Evolutionary conservation across 768 basidiomycete genomes (phyloP).

Genomic region (Phaffia tasmanica): DNA sequence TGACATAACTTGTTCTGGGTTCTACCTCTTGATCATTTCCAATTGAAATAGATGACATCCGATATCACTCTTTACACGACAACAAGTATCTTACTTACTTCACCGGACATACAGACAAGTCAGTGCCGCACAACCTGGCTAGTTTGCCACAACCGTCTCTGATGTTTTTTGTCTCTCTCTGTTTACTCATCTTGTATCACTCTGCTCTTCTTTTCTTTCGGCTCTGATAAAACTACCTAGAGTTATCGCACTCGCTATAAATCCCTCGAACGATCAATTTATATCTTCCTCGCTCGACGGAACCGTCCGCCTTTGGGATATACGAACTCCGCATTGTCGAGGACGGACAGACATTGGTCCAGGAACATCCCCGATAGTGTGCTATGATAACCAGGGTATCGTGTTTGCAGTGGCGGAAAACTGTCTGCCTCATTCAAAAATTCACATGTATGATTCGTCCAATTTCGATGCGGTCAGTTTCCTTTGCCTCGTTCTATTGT

Average conservation of each 20-base stretch:
- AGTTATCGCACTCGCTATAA: conserved; percentile 81
- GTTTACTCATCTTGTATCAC: not conserved
- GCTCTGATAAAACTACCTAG: conserved; percentile 32
- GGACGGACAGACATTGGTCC: conserved; percentile 30
- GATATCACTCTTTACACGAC: conserved; percentile 90
- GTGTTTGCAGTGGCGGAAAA: conserved; percentile 59
- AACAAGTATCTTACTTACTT: conserved; percentile 95
- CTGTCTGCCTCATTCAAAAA: conserved; percentile 39
- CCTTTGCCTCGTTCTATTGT: not conserved
- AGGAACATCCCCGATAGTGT: conserved; percentile 51
- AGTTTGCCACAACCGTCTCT: not conserved
- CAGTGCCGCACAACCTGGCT: conserved; percentile 18
- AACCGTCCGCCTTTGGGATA: conserved; percentile 92
- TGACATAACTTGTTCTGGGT: not conserved
- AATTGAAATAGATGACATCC: conserved; percentile 50
- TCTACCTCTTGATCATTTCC: not conserved
- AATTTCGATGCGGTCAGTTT: conserved; percentile 53
- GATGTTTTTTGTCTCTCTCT: not conserved
- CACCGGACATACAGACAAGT: conserved; percentile 74
- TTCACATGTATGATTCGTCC: conserved; percentile 71
- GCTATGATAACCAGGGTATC: conserved; percentile 69
- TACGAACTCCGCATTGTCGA: conserved; percentile 63
- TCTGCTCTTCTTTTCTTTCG: not conserved
- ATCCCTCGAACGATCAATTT: conserved; percentile 87
- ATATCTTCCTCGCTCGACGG: conserved; percentile 89